Evolutionary conservation across 2,329 filamentous ascomycete genomes (phyloP).

Genomic region (Diaporthe sp.): DNA sequence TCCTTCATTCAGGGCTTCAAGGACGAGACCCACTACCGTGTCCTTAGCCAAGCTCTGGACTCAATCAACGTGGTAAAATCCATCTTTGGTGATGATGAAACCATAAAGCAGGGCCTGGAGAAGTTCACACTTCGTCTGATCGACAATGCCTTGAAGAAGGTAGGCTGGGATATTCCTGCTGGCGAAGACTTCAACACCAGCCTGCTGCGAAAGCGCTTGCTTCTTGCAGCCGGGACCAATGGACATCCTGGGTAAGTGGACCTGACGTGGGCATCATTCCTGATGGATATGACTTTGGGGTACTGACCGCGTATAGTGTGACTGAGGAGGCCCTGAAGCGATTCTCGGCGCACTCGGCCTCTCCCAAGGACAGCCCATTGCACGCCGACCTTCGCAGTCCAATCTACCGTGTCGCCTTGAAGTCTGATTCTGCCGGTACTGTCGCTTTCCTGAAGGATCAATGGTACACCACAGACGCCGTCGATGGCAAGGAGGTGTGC

Average conservation of each 20-base stretch:
- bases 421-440: slow-evolving; percentile 75
- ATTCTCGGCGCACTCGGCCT: slow-evolving; percentile 83
- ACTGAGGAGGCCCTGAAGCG: slow-evolving; percentile 81
- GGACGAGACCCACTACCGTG: slow-evolving; percentile 85
- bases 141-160: slow-evolving; percentile 78
- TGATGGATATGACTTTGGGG: not conserved
- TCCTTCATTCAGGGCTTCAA: slow-evolving; percentile 89
- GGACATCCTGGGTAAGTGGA: slow-evolving; percentile 79
- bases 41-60: slow-evolving; percentile 88
- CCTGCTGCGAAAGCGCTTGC: slow-evolving; percentile 85
- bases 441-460: slow-evolving; percentile 87
- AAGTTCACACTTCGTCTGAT: slow-evolving; percentile 85
- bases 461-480: slow-evolving; percentile 84
- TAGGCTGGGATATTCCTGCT: slow-evolving; percentile 88
- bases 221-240: slow-evolving; percentile 80
- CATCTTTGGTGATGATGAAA: slow-evolving; percentile 84
- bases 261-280: not conserved
- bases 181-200: slow-evolving; percentile 86
- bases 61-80: slow-evolving; percentile 83
- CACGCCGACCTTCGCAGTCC: slow-evolving; percentile 85
- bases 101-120: slow-evolving; percentile 80
- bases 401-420: slow-evolving; percentile 84
- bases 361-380: slow-evolving; percentile 77
- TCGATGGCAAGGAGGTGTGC: slow-evolving; percentile 92
- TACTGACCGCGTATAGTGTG: slow-evolving; percentile 60